phyloP scores from a whole-genome alignment of 2,329 filamentous ascomycete genomes.

The Emergomyces pasteurianus region DNA sequence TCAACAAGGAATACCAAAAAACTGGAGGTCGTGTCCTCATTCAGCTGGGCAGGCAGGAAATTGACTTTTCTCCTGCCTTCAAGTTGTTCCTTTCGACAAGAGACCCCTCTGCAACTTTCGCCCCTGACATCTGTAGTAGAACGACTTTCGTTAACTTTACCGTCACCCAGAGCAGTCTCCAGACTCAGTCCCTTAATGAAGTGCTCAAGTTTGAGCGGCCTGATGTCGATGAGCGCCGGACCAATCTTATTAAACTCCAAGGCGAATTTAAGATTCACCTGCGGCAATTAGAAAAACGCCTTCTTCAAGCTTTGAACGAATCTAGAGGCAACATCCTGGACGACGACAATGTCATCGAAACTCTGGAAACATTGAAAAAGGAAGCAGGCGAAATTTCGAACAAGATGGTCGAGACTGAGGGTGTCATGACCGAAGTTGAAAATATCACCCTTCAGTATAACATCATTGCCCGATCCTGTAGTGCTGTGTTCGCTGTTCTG shows the following conservation, averaged over 20 bases:
- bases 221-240: conserved; percentile 89
- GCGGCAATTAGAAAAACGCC: conserved; percentile 82
- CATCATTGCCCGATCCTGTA: conserved; percentile 86
- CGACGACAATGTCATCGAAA: conserved; percentile 96
- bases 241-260: conserved; percentile 96
- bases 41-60: conserved; percentile 96
- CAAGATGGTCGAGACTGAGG: conserved; percentile 94
- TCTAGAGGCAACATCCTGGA: conserved; percentile 96
- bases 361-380: conserved; percentile 92
- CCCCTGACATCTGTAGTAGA: conserved; percentile 93
- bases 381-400: conserved; percentile 90
- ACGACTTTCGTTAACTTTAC: conserved; percentile 99
- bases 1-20: conserved; percentile 99
- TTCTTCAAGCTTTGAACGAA: conserved; percentile 91
- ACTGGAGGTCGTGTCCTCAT: conserved; percentile 96
- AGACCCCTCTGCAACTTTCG: conserved; percentile 90
- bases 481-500: conserved; percentile 89
- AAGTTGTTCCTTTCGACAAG: conserved; percentile 89
- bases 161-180: conserved; percentile 94
- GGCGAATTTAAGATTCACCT: conserved; percentile 99
- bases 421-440: conserved; percentile 96
- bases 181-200: conserved; percentile 94
- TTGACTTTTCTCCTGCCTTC: conserved; percentile 96
- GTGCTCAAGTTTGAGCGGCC: conserved; percentile 95
- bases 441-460: conserved; percentile 91